Evolutionary conservation across 2,329 filamentous ascomycete species (phyloP).

Genomic region (Talaromyces piceae): DNA sequence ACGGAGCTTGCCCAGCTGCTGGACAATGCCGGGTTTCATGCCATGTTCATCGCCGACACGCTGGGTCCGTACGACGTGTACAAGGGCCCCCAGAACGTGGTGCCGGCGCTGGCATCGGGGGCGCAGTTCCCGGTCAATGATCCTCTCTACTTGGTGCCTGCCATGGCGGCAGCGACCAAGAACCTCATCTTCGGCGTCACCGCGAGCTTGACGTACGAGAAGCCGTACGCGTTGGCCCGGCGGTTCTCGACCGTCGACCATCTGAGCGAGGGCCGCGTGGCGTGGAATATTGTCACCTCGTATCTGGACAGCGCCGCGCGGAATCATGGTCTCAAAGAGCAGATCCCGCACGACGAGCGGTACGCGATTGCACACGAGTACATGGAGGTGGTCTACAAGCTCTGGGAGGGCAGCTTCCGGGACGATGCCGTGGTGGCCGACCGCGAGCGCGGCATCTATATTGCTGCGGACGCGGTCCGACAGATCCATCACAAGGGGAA

Average conservation of each 20-base stretch:
- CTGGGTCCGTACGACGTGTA: slow-evolving; percentile 43
- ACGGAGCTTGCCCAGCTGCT: slow-evolving; percentile 40
- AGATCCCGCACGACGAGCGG: slow-evolving; percentile 44
- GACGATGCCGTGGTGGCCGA: slow-evolving; percentile 30
- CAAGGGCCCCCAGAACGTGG: slow-evolving; percentile 33
- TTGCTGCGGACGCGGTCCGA: slow-evolving; percentile 27
- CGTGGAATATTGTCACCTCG: slow-evolving; percentile 47
- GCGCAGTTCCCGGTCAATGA: slow-evolving; percentile 40
- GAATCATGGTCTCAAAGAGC: slow-evolving; percentile 39
- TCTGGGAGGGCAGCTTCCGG: slow-evolving; percentile 49
- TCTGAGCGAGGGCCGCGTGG: slow-evolving; percentile 44
- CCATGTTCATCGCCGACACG: slow-evolving; percentile 46
- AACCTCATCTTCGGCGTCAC: slow-evolving; percentile 46
- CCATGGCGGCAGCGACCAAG: slow-evolving; percentile 42
- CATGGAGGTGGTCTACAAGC: slow-evolving; percentile 38
- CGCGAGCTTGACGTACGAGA: slow-evolving; percentile 49
- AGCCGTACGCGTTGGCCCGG: slow-evolving; percentile 48
- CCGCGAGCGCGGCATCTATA: slow-evolving; percentile 20
- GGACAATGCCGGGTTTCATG: slow-evolving; percentile 44
- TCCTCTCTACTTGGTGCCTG: slow-evolving; percentile 35
- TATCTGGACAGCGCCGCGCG: slow-evolving; percentile 44
- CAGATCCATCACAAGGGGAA: slow-evolving; percentile 30
- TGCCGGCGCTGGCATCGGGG: slow-evolving; percentile 31
- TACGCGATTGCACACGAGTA: slow-evolving; percentile 45
- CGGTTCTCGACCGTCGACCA: slow-evolving; percentile 50